Evolutionary conservation across 1,284 basidiomycete genomes (phyloP), one percentile per base, ranked within the genome.

Genomic region (Ceratobasidium papillatum): DNA sequence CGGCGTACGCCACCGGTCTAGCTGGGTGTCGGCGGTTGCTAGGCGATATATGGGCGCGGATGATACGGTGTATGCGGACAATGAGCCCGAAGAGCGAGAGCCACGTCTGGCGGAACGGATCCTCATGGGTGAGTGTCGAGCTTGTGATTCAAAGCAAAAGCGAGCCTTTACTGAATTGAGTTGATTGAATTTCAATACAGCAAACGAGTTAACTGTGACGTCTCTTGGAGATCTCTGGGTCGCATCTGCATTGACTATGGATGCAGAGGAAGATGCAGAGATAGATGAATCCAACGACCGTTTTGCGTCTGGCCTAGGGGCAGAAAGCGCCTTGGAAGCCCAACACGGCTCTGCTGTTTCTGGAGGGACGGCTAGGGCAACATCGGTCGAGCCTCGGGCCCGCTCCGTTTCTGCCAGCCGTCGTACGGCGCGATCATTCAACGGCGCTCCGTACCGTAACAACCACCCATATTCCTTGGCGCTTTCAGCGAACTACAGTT

Each of bases 211-310:
- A 80, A 91, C 93, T 0, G 94, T 96, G 5, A 94, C 92, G 65
- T 92, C 91, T 77, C 92, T 97, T 77, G 92, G 94, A 2, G 95
- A 96, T 82, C 84, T 97, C 14, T 97, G 95, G 95, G 93, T 97
- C 75, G 94, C 95, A 12, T 91, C 94, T 27, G 95, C 95, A 2
- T 94, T 95, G 84, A 94, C 94, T 76, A 93, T 90, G 11, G 95
- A 96, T 78, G 92, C 93, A 45, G 79, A 80, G 38, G 80, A 80
- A 45, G 79, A 80, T 30, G 91, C 94, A 77, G 89, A 93, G 25
- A 11, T 54, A 3, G 91, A 91, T 77, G 89, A 90, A 78, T 85
- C 85, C 52, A 87, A 76, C 41, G 78, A 78, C 27, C 52, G 41
- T 14, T 19, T 66, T 36, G 7, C 36, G 22, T 36, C 34, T 3